Evolutionary conservation across 352 stramenopile species (phyloP).

Genomic region (Phytophthora agathidicida): DNA sequence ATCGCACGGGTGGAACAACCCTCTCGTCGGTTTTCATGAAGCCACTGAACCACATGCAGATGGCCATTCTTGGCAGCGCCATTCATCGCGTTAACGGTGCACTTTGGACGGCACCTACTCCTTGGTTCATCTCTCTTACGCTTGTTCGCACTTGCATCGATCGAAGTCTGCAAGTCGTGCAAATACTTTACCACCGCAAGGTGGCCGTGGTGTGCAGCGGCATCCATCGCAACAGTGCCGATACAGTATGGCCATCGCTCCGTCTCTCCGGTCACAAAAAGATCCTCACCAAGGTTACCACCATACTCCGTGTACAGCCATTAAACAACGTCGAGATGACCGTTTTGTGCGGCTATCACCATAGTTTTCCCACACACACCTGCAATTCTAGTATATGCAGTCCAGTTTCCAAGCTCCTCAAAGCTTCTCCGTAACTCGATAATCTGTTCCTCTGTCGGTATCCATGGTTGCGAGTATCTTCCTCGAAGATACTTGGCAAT

Average conservation of each 20-base stretch:
- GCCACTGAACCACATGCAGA: conserved; percentile 1
- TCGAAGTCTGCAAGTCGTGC: not conserved
- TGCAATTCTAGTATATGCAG: not conserved
- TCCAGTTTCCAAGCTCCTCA: not conserved
- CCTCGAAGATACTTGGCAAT: conserved; percentile 14
- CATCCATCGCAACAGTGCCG: not conserved
- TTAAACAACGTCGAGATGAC: not conserved
- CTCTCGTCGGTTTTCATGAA: not conserved
- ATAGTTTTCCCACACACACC: not conserved
- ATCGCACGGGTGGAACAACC: not conserved
- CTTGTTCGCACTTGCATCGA: not conserved
- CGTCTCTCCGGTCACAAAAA: not conserved
- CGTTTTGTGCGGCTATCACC: not conserved
- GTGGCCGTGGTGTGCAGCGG: not conserved
- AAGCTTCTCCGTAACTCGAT: too few relatives aligned
- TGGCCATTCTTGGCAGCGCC: conserved; percentile 4
- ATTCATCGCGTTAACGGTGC: not conserved
- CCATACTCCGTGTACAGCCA: conserved; percentile 2
- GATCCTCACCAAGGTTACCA: not conserved
- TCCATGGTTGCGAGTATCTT: too few relatives aligned
- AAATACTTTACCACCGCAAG: not conserved
- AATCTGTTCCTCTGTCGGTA: too few relatives aligned
- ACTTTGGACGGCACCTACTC: not conserved
- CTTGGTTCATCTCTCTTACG: not conserved
- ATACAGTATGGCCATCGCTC: not conserved